Evolutionary conservation across 352 stramenopile species (phyloP).

Genomic region (Phytopythium helicoides): DNA sequence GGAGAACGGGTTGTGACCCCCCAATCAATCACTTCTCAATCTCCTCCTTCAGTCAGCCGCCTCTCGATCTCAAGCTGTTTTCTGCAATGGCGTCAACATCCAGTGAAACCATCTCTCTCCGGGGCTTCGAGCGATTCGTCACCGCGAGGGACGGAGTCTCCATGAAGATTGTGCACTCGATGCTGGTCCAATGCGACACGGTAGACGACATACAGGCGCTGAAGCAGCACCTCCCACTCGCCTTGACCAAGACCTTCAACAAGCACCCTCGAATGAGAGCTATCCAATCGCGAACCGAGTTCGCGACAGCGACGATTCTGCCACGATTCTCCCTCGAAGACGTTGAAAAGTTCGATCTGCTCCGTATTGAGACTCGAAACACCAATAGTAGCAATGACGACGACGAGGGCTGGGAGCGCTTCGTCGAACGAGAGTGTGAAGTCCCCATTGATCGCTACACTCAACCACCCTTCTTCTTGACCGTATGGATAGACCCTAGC

Average conservation of each 20-base stretch:
- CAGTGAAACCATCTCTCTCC: constrained; percentile 16
- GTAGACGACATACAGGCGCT: constrained; percentile 8
- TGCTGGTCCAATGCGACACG: constrained; percentile 17
- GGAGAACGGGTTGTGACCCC: no score
- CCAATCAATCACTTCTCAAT: no score
- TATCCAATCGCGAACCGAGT: constrained; percentile 20
- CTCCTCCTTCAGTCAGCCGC: neutral
- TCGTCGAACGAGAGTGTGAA: constrained; percentile 20
- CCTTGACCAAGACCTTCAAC: constrained; percentile 40
- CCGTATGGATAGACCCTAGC: constrained; percentile 21
- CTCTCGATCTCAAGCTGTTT: no score
- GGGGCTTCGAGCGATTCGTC: constrained; percentile 31
- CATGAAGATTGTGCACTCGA: constrained; percentile 30
- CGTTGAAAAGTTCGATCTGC: constrained; percentile 10
- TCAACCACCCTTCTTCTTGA: constrained; percentile 32
- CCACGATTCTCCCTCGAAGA: constrained; percentile 14
- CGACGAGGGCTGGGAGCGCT: constrained; percentile 15
- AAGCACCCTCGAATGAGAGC: constrained; percentile 37
- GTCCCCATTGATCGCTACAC: constrained; percentile 29
- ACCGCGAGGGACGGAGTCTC: constrained; percentile 17
- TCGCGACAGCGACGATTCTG: constrained; percentile 30
- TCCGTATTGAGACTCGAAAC: constrained; percentile 8
- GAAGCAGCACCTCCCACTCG: constrained; percentile 15
- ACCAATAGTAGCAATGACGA: neutral
- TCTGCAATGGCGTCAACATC: neutral